Evolutionary conservation across 225 moss, liverwort and hornwort genomes (phyloP), one percentile per base, ranked within the genome.

Genomic region (Sphagnum contortum): DNA sequence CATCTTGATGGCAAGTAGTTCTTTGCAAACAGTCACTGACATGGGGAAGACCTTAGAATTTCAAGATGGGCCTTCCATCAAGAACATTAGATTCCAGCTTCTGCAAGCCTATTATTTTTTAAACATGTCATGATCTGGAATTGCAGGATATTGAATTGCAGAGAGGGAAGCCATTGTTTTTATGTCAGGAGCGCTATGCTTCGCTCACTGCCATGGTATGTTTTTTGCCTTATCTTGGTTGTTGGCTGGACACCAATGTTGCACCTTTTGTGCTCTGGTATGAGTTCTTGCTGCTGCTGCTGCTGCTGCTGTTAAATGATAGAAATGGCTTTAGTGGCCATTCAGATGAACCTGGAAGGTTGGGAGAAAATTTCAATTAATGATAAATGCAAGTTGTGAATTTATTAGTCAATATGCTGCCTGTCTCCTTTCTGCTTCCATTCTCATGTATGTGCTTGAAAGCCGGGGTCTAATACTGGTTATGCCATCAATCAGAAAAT

Each of bases 161-260:
- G 62, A 81, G 94, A 74, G 90, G 91, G 72, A 94, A 94, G 77
- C 94, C 94, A 61, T 81, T 94, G 68, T 91, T 79, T 73, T 79
- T 94, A 58, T 87, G 85, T 79, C 76, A 72, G 73, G 91, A 91
- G 45, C 77, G 94, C 82, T 94, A 94, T 79, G 72, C 81, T 65
- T 80, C 87, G 59, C 87, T 94, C 12, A 91, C 87, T 55, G 81
- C 87, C 58, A 94, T 91, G 94, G 94, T 94, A 87, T 50, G 44
- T 58, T 61, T 49, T 50, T 48, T n/a, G 50, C 47, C 8, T 60
- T 14, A 3, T 45, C 29, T 29, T 29, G 29, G 53, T 52, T 54
- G 13, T 44, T 45, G 56, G 48, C 8, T 56, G 10, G 12, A 9
- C 13, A 14, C 46, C 14, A 47, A 49, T 48, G 45, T 49, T 12